Evolutionary conservation across 768 basidiomycete species (phyloP).

Genomic region (Boletellus sp.): DNA sequence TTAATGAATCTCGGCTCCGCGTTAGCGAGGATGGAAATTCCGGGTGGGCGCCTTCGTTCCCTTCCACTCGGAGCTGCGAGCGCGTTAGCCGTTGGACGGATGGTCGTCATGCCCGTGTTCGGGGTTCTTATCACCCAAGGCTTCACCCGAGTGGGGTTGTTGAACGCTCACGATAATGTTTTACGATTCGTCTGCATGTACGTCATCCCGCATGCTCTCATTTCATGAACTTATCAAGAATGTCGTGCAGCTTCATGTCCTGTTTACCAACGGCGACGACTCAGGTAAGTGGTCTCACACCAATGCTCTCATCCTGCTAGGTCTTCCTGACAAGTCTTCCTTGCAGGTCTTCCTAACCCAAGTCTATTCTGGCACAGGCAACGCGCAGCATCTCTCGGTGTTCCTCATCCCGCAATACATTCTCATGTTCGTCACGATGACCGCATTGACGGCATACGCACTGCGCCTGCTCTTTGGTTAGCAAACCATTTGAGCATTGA

Average conservation of each 20-base stretch:
- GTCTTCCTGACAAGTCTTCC: slow-evolving; percentile 60
- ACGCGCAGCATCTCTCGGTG: slow-evolving; percentile 55
- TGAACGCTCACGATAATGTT: slow-evolving; percentile 51
- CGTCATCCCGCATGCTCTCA: slow-evolving; percentile 23
- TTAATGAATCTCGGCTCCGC: slow-evolving; percentile 61
- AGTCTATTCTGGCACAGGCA: slow-evolving; percentile 62
- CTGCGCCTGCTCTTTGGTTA: slow-evolving; percentile 36
- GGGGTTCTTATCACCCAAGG: slow-evolving; percentile 56
- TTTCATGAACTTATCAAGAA: not conserved
- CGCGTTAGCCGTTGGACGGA: slow-evolving; percentile 49
- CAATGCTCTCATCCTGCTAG: slow-evolving; percentile 23
- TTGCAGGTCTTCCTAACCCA: slow-evolving; percentile 59
- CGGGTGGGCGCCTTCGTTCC: slow-evolving; percentile 40
- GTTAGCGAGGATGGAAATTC: slow-evolving; percentile 54
- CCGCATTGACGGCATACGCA: slow-evolving; percentile 35
- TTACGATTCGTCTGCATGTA: slow-evolving; percentile 68
- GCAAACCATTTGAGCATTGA: not conserved
- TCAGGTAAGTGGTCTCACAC: slow-evolving; percentile 37
- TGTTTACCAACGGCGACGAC: slow-evolving; percentile 60
- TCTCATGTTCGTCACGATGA: slow-evolving; percentile 39
- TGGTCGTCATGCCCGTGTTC: slow-evolving; percentile 56
- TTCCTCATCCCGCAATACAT: slow-evolving; percentile 60
- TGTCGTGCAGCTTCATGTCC: slow-evolving; percentile 46
- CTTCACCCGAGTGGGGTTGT: slow-evolving; percentile 45
- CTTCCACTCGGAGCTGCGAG: slow-evolving; percentile 52